Evolutionary conservation across 1,284 basidiomycete genomes (phyloP).

Genomic region (Moniliella sp.): DNA sequence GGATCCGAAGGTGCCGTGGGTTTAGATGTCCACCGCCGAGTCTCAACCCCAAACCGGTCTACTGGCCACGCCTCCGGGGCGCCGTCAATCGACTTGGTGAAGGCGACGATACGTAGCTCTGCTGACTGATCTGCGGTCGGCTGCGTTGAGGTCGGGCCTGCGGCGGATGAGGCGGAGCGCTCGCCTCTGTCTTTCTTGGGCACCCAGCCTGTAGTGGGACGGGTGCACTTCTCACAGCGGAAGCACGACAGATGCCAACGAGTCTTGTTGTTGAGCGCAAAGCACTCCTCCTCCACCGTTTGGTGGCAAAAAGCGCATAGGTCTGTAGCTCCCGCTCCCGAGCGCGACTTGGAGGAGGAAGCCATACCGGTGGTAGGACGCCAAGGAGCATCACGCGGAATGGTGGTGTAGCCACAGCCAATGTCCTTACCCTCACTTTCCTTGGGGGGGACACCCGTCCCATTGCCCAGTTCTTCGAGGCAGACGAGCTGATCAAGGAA

Average conservation of each 20-base stretch:
- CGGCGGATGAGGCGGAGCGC: neutral
- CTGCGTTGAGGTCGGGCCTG: neutral
- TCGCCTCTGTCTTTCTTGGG: neutral
- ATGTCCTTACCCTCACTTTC: conserved; percentile 3
- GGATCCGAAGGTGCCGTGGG: neutral
- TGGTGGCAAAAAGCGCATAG: conserved; percentile 67
- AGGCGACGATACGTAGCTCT: too few relatives aligned
- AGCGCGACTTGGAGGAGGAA: conserved; percentile 3
- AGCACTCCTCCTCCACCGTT: conserved; percentile 92
- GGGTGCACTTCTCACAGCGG: conserved; percentile 58
- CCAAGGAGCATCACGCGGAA: too few relatives aligned
- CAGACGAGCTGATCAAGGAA: conserved; percentile 81
- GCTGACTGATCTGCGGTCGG: too few relatives aligned
- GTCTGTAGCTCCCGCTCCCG: conserved; percentile 41
- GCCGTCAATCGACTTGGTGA: neutral
- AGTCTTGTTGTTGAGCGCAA: conserved; percentile 71
- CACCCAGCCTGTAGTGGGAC: conserved; percentile 40
- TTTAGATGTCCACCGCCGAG: neutral
- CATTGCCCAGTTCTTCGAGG: conserved; percentile 47
- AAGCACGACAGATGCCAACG: conserved; percentile 89
- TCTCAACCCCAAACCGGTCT: neutral
- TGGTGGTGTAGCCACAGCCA: conserved; percentile 23
- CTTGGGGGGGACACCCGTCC: too few relatives aligned
- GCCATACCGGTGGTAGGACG: conserved; percentile 24
- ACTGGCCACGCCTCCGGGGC: conserved; percentile 1